These are phyloP conservation scores for Hydrangea macrophylla DNA, from an alignment of 148 eudicot genomes.

Conservation along the genomic window DNA sequence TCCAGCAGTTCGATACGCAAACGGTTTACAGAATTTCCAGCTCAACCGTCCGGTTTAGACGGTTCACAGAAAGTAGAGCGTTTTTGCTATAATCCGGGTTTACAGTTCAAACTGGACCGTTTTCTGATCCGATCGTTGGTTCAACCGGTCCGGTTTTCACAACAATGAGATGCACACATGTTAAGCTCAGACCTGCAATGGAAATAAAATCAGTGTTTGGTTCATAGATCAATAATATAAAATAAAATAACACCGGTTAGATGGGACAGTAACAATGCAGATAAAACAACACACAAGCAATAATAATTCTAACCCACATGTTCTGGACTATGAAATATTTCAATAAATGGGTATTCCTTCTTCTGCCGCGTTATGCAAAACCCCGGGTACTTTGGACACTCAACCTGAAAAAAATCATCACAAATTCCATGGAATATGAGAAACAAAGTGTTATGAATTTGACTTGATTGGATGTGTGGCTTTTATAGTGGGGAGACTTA, in stretches of 20 bases:
- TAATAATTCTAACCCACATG: constrained; percentile 49
- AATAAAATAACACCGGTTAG: background rate
- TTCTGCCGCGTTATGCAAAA: constrained; percentile 85
- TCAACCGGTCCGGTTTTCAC: too few species aligned
- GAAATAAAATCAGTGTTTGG: background rate
- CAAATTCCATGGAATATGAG: background rate
- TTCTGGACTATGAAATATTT: constrained; percentile 87
- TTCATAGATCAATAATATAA: background rate
- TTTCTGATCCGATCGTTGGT: too few species aligned
- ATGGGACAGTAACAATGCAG: background rate
- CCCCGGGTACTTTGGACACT: constrained; percentile 98
- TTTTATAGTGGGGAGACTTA: background rate
- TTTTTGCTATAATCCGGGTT: too few species aligned
- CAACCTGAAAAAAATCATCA: constrained; percentile 61
- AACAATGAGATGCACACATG: too few species aligned
- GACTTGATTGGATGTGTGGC: background rate
- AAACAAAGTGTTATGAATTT: background rate
- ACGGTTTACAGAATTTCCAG: too few species aligned
- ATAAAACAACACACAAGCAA: background rate
- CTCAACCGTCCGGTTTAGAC: too few species aligned
- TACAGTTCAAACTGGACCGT: too few species aligned
- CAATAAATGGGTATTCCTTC: constrained; percentile 92
- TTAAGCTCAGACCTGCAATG: background rate
- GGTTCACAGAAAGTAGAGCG: too few species aligned
- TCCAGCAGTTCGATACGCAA: too few species aligned